Evolutionary conservation across 441 rosid genomes (phyloP).

Genomic region (Mallotus repandus): DNA sequence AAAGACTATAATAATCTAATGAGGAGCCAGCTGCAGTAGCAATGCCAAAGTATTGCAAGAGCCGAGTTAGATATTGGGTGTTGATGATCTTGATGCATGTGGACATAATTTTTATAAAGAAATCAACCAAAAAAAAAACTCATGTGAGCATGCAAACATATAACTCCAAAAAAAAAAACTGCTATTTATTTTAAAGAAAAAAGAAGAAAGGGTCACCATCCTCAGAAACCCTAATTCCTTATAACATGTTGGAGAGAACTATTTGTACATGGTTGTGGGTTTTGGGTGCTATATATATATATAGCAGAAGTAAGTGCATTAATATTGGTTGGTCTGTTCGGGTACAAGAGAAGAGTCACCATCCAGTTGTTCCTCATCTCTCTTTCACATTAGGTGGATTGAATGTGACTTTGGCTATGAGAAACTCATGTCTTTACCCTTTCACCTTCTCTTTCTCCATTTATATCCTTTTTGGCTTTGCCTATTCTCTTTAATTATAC

Average conservation of each 20-base stretch:
- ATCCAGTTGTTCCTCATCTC: conserved; percentile 44
- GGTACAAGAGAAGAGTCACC: conserved; percentile 37
- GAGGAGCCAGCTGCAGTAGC: no score
- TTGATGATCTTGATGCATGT: background rate
- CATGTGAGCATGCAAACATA: conserved; percentile 2
- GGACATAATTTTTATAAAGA: background rate
- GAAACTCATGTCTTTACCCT: conserved; percentile 36
- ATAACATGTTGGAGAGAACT: background rate
- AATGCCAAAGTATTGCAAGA: no score
- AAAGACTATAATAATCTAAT: no score
- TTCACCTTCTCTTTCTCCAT: conserved; percentile 18
- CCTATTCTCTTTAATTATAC: background rate
- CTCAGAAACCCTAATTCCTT: conserved; percentile 12
- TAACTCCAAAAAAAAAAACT: conserved; percentile 1
- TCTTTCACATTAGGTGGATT: conserved; percentile 51
- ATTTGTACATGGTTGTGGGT: background rate
- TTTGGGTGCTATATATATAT: background rate
- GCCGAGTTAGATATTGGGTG: no score
- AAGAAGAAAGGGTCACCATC: conserved; percentile 26
- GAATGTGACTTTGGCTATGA: conserved; percentile 40
- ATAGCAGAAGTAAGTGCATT: background rate
- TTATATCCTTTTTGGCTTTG: conserved; percentile 17
- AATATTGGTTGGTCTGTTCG: conserved; percentile 25
- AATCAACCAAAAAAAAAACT: background rate
- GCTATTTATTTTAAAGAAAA: background rate